Base-by-base conservation (phyloP, 306 rosid genomes). In the Vachellia pachyceras region DNA sequence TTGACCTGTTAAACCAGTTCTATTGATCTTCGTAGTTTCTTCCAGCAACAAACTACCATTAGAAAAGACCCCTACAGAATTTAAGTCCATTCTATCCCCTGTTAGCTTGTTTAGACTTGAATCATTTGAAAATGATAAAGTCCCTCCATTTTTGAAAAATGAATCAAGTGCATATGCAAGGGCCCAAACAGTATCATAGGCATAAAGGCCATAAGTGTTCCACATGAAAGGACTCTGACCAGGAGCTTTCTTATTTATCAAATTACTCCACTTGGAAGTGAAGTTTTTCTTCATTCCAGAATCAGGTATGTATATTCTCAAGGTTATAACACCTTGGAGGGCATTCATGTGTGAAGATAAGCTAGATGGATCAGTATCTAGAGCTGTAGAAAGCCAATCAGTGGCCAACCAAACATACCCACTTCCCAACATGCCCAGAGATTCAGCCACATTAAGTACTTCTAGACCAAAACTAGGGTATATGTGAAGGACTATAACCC, bases 381-480 rank as follows among this genome's bases (percentile, higher is more conserved):
- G 68, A 5, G 65, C 1, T 18, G 89, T 84, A 5, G 97, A 55
- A 33, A 94, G 93, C 94, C 94, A 94, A 81, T 81, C 81, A 41
- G 94, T 87, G 44, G 93, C 90, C 64, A 94, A 89, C 98, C 98
- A 94, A 11, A 91, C 98, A 82, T 86, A 91, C 15, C 98, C 94
- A 37, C 82, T 77, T 76, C 74, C 90, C 90, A 89, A 87, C 97
- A 94, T 86, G 80, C 92, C 86, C 50, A 94, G 90, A 36, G 78
- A 61, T 14, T 75, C 52, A 40, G 98, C 98, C 49, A 54, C 88
- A 2, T 39, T 57, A 8, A 94, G 80, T 10, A 94, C 89, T 17
- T 78, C 65, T 52, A 83, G 42, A 42, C 94, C 94, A 33, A 17
- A 78, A 77, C 69, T 22, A 39, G 83, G 55, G 83, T 82, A 84